Evolutionary conservation across 345 rosid genomes (phyloP).

Genomic region (Eucalyptus shirleyi): DNA sequence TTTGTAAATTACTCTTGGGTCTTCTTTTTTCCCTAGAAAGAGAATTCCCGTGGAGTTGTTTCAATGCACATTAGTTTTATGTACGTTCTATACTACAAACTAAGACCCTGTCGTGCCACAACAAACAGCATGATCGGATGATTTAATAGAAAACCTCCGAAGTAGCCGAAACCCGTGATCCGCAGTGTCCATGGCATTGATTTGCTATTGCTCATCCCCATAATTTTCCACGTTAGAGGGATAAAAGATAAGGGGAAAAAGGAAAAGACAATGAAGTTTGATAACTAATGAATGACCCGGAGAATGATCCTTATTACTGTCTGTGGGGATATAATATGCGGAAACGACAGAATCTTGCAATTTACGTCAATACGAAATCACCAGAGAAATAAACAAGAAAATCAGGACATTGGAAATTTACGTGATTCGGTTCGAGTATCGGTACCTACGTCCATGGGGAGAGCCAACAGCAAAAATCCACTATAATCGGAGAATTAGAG

Average conservation of each 20-base stretch:
- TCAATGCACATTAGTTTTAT: neutral
- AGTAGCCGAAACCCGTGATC: neutral
- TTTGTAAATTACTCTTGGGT: neutral
- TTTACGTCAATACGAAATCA: too few species aligned
- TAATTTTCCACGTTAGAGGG: neutral
- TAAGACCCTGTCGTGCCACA: neutral
- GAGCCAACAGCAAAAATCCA: too few species aligned
- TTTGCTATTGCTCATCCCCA: neutral
- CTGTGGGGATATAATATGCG: too few species aligned
- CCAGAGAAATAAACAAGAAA: too few species aligned
- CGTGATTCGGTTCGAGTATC: too few species aligned
- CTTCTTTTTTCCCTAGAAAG: neutral
- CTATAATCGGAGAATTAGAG: too few species aligned
- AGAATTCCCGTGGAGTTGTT: neutral
- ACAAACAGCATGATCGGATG: neutral
- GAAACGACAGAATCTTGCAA: too few species aligned
- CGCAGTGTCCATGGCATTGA: neutral
- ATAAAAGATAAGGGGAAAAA: neutral
- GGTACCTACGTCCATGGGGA: too few species aligned
- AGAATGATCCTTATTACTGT: neutral
- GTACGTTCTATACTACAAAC: neutral
- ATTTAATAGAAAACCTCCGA: neutral
- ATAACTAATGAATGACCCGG: neutral
- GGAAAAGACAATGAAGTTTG: neutral
- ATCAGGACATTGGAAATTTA: too few species aligned